Evolutionary conservation across 192 early-diverging fungal species (phyloP).

Genomic region (Endogone sp.): DNA sequence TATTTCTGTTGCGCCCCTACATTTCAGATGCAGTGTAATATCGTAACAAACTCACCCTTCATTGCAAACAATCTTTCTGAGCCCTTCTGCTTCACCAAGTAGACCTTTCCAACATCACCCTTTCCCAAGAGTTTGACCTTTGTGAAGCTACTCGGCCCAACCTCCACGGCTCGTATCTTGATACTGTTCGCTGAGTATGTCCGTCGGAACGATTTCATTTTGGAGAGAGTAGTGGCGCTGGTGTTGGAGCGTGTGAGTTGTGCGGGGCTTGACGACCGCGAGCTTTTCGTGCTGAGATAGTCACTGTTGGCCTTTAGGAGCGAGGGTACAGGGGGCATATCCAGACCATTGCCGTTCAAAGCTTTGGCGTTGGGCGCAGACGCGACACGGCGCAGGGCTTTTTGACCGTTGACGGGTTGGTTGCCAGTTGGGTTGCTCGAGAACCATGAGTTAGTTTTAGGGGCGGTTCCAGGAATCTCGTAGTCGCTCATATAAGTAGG

Average conservation of each 20-base stretch:
- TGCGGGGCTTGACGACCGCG: conserved; percentile 8
- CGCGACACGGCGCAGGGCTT: conserved; percentile 42
- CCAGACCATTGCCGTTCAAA: conserved; percentile 7
- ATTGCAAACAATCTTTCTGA: conserved; percentile 86
- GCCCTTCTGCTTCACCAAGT: conserved; percentile 85
- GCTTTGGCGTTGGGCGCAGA: conserved; percentile 46
- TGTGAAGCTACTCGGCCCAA: conserved; percentile 81
- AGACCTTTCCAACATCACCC: conserved; percentile 97
- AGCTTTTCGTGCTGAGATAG: conserved; percentile 27
- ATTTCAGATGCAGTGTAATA: neutral
- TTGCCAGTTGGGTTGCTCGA: conserved; percentile 6
- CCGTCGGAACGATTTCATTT: conserved; percentile 48
- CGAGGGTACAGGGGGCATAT: neutral
- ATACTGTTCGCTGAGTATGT: conserved; percentile 82
- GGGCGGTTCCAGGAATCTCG: neutral
- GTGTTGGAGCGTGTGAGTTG: conserved; percentile 2
- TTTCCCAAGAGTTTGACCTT: conserved; percentile 92
- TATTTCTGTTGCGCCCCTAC: no score
- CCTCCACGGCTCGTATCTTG: conserved; percentile 76
- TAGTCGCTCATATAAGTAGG: neutral
- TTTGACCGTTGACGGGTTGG: conserved; percentile 5
- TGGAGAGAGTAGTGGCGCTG: neutral
- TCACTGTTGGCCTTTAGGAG: conserved; percentile 12
- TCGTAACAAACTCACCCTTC: conserved; percentile 69
- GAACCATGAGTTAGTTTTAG: conserved; percentile 36